Evolutionary conservation across 805 yeast genomes (phyloP), one percentile per base, ranked within the genome.

Genomic region (Starmerella bombi): DNA sequence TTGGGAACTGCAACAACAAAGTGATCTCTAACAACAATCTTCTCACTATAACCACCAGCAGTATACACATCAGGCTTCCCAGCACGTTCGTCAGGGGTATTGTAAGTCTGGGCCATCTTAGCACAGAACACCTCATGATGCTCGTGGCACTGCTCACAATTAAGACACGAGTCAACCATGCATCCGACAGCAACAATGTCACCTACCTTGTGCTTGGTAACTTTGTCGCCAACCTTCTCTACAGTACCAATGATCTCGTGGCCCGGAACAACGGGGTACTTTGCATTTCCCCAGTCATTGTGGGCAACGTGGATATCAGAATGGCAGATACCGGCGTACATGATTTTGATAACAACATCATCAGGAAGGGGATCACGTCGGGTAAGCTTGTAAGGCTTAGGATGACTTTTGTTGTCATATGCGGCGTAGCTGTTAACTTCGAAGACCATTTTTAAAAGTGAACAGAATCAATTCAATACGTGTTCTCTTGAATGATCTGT

Each of bases 161-260:
- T 61, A 40, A 66, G 58, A 63, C 91, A 80, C 29, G 80, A 64
- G 42, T 62, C 63, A 22, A 69, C 63, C 54, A 72, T 77, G 25
- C 93, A 91, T 50, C 93, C 93, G 38, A 80, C 69, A 42, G 93
- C 93, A 22, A 79, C 91, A 48, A 83, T 66, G 51, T 83, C 78
- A 40, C 93, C 93, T 17, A 77, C 58, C 57, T 67, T 64, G 61
- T 66, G 41, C 48, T 64, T 64, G 16, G 59, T 52, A 6, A 49
- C 80, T 74, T 69, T 62, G 9, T 65, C 51, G 38, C 88, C 93
- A 33, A 77, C 63, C 29, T 34, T 77, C 23, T 42, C 44, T 32
- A 57, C 59, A 16, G 33, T 43, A 18, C 64, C 65, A 28, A 58
- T 53, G 33, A 59, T 57, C 44, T 60, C 77, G 57, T 72, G 76